Evolutionary conservation across 164 flowering plant species (phyloP).

Genomic region (Stephania japonica): DNA sequence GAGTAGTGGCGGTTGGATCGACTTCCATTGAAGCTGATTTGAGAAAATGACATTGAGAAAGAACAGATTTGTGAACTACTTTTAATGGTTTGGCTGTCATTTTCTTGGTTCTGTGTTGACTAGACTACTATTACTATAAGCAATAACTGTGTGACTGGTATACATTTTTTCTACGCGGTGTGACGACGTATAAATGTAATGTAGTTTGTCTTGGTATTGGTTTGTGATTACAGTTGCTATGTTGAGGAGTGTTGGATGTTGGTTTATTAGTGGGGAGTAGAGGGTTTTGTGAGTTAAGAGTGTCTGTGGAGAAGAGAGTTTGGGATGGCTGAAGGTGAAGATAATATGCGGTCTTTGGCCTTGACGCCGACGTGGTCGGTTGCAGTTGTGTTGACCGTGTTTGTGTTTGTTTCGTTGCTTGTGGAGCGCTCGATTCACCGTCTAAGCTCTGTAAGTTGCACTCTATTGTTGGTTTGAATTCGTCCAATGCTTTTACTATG

Average conservation of each 20-base stretch:
- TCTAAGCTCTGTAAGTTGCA: conserved; percentile 63
- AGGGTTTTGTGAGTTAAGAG: neutral
- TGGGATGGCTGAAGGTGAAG: conserved; percentile 43
- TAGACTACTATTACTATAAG: too few species aligned
- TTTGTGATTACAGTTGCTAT: too few species aligned
- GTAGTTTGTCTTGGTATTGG: too few species aligned
- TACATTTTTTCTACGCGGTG: too few species aligned
- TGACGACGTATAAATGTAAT: too few species aligned
- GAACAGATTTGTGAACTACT: neutral
- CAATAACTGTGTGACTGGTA: too few species aligned
- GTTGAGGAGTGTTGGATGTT: too few species aligned
- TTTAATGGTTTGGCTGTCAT: neutral
- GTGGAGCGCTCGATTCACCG: conserved; percentile 95
- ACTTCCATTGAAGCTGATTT: conserved; percentile 10
- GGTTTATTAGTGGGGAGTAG: neutral
- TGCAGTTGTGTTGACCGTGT: conserved; percentile 78
- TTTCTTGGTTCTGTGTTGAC: neutral
- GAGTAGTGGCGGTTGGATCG: neutral
- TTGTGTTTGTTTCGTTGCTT: conserved; percentile 81
- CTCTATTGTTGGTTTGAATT: neutral
- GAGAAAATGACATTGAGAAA: neutral
- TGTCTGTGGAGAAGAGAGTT: neutral
- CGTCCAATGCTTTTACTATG: neutral
- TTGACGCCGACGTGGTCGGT: conserved; percentile 99
- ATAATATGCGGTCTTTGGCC: conserved; percentile 72